Base-by-base conservation (phyloP, 2,329 filamentous ascomycete species). In the Pseudopithomyces chartarum region DNA sequence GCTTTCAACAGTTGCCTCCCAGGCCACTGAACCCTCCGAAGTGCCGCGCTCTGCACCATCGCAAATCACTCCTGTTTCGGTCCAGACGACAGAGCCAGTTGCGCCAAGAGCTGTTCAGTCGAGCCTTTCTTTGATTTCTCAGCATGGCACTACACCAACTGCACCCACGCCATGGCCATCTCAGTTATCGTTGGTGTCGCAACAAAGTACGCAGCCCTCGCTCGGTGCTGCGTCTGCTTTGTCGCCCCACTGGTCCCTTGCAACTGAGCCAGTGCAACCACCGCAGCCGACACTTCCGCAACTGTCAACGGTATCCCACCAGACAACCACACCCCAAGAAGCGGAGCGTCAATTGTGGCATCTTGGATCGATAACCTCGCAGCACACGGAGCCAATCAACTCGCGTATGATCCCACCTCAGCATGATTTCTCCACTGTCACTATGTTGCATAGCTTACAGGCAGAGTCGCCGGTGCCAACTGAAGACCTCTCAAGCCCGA, bases 401-500 rank as follows among this genome's bases (percentile, higher is more conserved):
- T 50, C 62, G 20, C 49, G 55, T 22, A 32, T 51, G 10, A 15
- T 45, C 19, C 29, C 33, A 22, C 52, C 62, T 17, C 26, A 57
- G 32, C 61, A 71, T 48, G 34, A 53, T 13, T 60, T 71, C 49
- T 75, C 71, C 13, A 61, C 63, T 50, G 64, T 74, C 15, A 67
- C 57, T 32, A 66, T 64, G 13, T 47, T 74, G 22, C 73, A 73
- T 19, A 63, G 70, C 32, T 64, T 63, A n/a, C 68, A 72, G 51
- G 71, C 72, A 26, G 73, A 75, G 55, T 74, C 71, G 17, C 71
- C 71, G 36, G 73, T 69, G 6, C 60, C 73, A 6, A 70, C 73
- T 17, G 49, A 66, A 10, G 71, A 73, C 59, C 57, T 75, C 5
- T 70, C 70, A 13, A 68, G 62, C 49, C 69, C 69, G n/a, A 73